phyloP scores from a whole-genome alignment of 2,329 filamentous ascomycete genomes.

The Gnomoniopsis sp. region DNA sequence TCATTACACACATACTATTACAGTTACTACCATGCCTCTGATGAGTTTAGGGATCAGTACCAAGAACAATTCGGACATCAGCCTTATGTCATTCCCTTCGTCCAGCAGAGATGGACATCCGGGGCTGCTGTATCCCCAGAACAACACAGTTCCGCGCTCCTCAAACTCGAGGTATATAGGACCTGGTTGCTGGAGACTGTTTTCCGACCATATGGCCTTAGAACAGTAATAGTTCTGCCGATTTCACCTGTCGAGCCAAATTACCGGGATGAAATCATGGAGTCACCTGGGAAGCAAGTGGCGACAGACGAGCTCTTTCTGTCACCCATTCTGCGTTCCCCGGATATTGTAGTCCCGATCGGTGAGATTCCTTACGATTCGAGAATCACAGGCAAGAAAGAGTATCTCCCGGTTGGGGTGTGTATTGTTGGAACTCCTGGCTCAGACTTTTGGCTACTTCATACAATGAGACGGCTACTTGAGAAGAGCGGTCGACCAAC shows the following conservation, averaged over 20 bases:
- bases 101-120: neutral
- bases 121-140: neutral
- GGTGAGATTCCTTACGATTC: constrained; percentile 30
- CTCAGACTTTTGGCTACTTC: neutral
- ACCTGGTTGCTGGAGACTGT: neutral
- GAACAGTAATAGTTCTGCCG: neutral
- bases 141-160: neutral
- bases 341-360: constrained; percentile 32
- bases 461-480: neutral
- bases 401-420: constrained; percentile 26
- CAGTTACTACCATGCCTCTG: neutral
- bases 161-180: neutral
- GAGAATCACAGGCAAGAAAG: constrained; percentile 24
- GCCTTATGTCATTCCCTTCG: constrained; percentile 4
- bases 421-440: neutral
- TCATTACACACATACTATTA: constrained; percentile 2
- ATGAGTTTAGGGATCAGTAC: neutral
- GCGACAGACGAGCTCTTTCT: constrained; percentile 5
- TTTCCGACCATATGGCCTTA: neutral
- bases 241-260: neutral
- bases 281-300: neutral
- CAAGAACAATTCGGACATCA: neutral
- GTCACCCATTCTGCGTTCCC: constrained; percentile 25
- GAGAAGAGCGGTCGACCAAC: neutral
- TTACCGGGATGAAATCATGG: neutral